A percentile compares a stretch with the other conserved stretches of the same genome.
phyloP scores from a whole-genome alignment of 768 basidiomycete species.

The Suillus alpinus region DNA sequence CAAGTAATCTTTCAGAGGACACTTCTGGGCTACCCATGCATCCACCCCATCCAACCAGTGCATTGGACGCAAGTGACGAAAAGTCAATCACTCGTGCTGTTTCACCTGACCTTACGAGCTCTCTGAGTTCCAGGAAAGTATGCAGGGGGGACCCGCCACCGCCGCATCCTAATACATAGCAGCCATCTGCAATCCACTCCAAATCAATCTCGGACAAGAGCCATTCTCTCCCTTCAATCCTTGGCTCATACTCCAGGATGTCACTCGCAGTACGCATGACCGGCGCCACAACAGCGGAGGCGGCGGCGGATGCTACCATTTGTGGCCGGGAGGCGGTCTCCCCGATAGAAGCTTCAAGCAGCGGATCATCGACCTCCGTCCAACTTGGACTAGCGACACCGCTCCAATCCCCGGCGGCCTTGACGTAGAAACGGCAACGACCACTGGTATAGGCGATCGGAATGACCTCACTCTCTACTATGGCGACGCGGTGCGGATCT shows the following conservation, averaged over 20 bases:
- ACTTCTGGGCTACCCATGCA: slow-evolving; percentile 44
- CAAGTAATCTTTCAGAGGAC: slow-evolving; percentile 34
- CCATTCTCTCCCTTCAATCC: slow-evolving; percentile 42
- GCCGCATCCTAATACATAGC: slow-evolving; percentile 59
- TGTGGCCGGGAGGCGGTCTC: background rate
- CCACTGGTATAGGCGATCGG: slow-evolving; percentile 38
- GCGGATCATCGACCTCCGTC: slow-evolving; percentile 13
- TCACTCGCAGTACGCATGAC: slow-evolving; percentile 18
- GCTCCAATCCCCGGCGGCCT: slow-evolving; percentile 55
- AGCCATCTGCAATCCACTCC: slow-evolving; percentile 63
- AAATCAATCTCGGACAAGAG: slow-evolving; percentile 44
- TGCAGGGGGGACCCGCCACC: slow-evolving; percentile 62
- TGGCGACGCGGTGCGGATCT: slow-evolving; percentile 37
- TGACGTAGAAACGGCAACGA: slow-evolving; percentile 48
- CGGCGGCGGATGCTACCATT: slow-evolving; percentile 4
- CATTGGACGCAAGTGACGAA: slow-evolving; percentile 40
- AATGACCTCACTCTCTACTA: slow-evolving; percentile 56
- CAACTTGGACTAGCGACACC: slow-evolving; percentile 22
- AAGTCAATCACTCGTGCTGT: slow-evolving; percentile 45
- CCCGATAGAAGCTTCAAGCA: slow-evolving; percentile 5
- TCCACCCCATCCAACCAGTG: slow-evolving; percentile 39
- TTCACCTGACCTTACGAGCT: slow-evolving; percentile 50
- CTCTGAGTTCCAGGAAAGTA: slow-evolving; percentile 46
- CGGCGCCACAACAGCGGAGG: slow-evolving; percentile 15
- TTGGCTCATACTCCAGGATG: slow-evolving; percentile 36